These are phyloP conservation scores for Colletotrichum tamarilloi DNA, from an alignment of 2,329 filamentous ascomycete genomes.

Conservation along the genomic window DNA sequence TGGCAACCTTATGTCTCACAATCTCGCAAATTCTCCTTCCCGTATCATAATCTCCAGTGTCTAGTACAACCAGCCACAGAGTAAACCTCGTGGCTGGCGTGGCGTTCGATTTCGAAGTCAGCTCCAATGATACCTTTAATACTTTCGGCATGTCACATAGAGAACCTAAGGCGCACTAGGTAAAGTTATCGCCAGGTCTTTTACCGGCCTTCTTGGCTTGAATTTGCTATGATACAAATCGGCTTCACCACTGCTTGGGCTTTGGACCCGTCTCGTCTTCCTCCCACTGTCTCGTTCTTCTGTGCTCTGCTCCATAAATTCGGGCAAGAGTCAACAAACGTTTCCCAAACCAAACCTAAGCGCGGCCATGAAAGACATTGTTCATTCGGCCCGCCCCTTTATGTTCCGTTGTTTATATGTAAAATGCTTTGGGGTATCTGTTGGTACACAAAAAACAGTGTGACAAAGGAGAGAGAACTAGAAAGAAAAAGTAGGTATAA, in stretches of 20 bases:
- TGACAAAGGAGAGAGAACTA: slow-evolving; percentile 34
- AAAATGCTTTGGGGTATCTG: slow-evolving; percentile 37
- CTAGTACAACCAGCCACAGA: neutral
- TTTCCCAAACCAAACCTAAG: slow-evolving; percentile 9
- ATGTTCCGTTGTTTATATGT: slow-evolving; percentile 34
- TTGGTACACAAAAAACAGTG: slow-evolving; percentile 36
- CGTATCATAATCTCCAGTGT: neutral
- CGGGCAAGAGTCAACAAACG: slow-evolving; percentile 7
- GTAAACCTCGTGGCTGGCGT: neutral
- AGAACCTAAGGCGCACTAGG: too few relatives aligned
- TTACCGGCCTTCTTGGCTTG: slow-evolving; percentile 21
- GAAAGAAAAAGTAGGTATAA: slow-evolving; percentile 16
- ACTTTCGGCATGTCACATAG: neutral
- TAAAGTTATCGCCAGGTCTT: slow-evolving; percentile 1
- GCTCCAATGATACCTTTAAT: neutral
- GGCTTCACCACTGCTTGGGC: slow-evolving; percentile 14
- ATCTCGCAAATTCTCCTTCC: neutral
- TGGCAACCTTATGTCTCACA: neutral
- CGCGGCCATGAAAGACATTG: slow-evolving; percentile 7
- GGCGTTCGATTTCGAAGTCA: too few relatives aligned
- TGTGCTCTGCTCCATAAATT: neutral
- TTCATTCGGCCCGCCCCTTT: slow-evolving; percentile 20
- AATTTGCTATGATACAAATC: slow-evolving; percentile 27
- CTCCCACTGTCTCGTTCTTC: neutral
- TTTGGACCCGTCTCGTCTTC: neutral